Evolutionary conservation across 31 red algal genomes (phyloP), one percentile per base, ranked within the genome.

Genomic region (Asparagopsis taxiformis): DNA sequence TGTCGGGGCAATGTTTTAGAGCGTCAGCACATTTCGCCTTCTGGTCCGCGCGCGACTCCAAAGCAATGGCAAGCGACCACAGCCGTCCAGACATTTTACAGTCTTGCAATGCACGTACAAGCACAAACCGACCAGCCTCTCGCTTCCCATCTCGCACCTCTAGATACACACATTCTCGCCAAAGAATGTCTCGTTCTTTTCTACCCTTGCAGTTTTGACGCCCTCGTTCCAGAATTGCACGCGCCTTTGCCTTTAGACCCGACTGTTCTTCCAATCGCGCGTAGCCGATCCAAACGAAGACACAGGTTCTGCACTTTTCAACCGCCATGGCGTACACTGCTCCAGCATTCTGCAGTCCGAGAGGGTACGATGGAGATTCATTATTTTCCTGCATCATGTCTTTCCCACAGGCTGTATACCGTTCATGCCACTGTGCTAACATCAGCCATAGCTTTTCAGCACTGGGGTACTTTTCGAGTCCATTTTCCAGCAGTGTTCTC

Each of bases 341-440:
- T 9, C 64, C 39, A 17, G 55, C 74, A 48, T 31, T 38, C 38
- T 22, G 41, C 17, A 69, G 59, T 23, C 52, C 25, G 1, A 25
- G 21, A 39, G 48, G 33, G 23, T 37, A 37, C 5, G 65, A 55
- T n/a, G 24, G 41, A 2, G 25, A 36, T 34, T 37, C 29, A 23
- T 19, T n/a, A 24, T 64, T 25, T 34, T 60, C 56, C 22, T 35
- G n/a, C 43, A n/a, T 39, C 28, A 62, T 44, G 20, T 1, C 34
- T 26, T 17, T 53, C 2, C 49, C 66, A n/a, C 20, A 66, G 19
- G 26, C 67, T 0, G 33, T 37, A 41, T 35, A 28, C 24, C 85
- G 75, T n/a, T 78, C 75, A 62, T 91, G 36, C 75, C 75, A 91
- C 59, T 91, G 87, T 39, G 61, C 87, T 43, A 80, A 31, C 87